phyloP scores from a whole-genome alignment of 1,139 yeast genomes.

The Candida sp. region DNA sequence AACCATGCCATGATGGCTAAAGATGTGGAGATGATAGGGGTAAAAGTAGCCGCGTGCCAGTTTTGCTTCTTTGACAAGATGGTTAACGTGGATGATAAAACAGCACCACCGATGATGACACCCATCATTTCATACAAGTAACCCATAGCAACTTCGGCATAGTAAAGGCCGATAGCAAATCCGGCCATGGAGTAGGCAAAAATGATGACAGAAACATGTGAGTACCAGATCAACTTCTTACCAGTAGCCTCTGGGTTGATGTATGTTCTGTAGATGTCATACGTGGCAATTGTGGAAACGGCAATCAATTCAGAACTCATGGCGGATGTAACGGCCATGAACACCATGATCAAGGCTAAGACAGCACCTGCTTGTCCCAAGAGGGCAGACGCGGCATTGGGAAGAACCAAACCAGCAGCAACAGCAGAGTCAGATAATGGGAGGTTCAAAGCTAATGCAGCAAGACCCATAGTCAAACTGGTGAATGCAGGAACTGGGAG shows the following conservation, averaged over 20 bases:
- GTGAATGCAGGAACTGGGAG: slow-evolving; percentile 85
- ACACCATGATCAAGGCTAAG: slow-evolving; percentile 74
- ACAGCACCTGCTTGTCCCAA: slow-evolving; percentile 90
- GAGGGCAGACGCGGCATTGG: slow-evolving; percentile 85
- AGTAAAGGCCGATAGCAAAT: slow-evolving; percentile 79
- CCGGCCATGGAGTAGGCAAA: slow-evolving; percentile 80
- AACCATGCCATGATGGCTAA: slow-evolving; percentile 73
- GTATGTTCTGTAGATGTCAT: slow-evolving; percentile 82
- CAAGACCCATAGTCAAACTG: slow-evolving; percentile 85
- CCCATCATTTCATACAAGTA: slow-evolving; percentile 89
- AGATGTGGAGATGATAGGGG: slow-evolving; percentile 67
- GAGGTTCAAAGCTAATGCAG: slow-evolving; percentile 72
- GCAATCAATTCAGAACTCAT: slow-evolving; percentile 91
- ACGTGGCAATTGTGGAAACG: slow-evolving; percentile 82
- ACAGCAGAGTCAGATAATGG: slow-evolving; percentile 69
- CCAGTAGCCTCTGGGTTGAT: slow-evolving; percentile 80
- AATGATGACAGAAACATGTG: slow-evolving; percentile 67
- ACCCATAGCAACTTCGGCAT: slow-evolving; percentile 87
- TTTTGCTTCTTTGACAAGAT: slow-evolving; percentile 74
- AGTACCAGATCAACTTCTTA: slow-evolving; percentile 65
- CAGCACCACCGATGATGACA: slow-evolving; percentile 84
- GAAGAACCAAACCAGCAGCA: slow-evolving; percentile 80
- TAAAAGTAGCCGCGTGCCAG: slow-evolving; percentile 56
- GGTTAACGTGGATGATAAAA: slow-evolving; percentile 75
- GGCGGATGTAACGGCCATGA: slow-evolving; percentile 84